Conservation (phyloP, 2,329 filamentous ascomycete species). For the Dactylellina sp. region DNA sequence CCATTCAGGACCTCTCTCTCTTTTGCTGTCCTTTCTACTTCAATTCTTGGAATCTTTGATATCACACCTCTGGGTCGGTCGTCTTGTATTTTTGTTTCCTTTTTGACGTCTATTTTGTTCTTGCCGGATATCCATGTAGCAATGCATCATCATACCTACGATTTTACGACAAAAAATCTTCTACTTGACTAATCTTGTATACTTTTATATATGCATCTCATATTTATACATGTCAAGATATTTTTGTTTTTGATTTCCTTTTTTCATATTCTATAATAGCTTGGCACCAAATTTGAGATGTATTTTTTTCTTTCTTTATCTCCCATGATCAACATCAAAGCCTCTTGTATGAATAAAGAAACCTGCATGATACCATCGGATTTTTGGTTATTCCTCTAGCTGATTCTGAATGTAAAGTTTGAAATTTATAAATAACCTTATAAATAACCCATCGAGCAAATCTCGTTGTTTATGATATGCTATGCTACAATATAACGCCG, state of each 20-base stretch:
- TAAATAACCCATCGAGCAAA: not conserved
- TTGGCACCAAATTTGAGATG: not conserved
- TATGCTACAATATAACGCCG: not conserved
- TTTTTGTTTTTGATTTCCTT: not conserved
- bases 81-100: slow-evolving; percentile 1
- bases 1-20: not conserved
- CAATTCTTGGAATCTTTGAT: slow-evolving; percentile 4
- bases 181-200: not conserved
- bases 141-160: slow-evolving; percentile 34
- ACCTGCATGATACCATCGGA: slow-evolving; percentile 18
- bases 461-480: not conserved
- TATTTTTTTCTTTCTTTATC: slow-evolving; percentile 6
- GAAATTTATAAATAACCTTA: not conserved
- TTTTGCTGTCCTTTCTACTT: not conserved
- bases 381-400: slow-evolving; percentile 2
- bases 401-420: not conserved
- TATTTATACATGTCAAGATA: slow-evolving; percentile 2
- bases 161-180: slow-evolving; percentile 35
- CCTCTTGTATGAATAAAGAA: slow-evolving; percentile 26
- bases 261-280: not conserved
- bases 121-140: slow-evolving; percentile 56
- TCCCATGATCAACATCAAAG: not conserved
- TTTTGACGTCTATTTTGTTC: slow-evolving; percentile 6
- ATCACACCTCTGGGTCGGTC: slow-evolving; percentile 16
- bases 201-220: slow-evolving; percentile 3